Conservation (phyloP, 768 basidiomycete genomes). For the Peribolospora kevripleyi region DNA sequence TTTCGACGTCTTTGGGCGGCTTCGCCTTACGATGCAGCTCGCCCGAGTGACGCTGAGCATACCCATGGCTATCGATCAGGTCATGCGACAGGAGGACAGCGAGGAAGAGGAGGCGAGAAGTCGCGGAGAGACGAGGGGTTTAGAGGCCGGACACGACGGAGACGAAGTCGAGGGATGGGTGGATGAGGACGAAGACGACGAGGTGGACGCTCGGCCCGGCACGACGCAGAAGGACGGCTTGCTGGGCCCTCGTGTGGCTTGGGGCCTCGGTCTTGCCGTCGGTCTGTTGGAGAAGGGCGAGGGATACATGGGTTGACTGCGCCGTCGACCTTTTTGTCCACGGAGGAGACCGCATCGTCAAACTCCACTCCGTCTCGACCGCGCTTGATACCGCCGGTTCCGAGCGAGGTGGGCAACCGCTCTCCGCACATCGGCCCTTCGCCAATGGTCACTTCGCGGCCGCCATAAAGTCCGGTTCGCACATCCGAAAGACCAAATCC, state of each 20-base stretch:
- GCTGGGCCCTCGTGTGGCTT: slow-evolving; percentile 7
- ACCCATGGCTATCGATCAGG: slow-evolving; percentile 47
- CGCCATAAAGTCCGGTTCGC: no score
- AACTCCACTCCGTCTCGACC: no score
- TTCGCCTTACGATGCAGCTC: slow-evolving; percentile 49
- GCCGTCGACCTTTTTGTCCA: no score
- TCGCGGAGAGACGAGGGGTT: neutral
- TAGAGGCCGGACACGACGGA: neutral
- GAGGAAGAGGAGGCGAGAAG: neutral
- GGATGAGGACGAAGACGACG: neutral
- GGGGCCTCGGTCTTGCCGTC: slow-evolving; percentile 9
- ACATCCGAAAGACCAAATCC: no score
- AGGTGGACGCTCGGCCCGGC: slow-evolving; percentile 4
- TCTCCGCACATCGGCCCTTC: no score
- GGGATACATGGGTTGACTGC: neutral
- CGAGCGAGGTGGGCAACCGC: no score
- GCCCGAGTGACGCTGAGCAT: slow-evolving; percentile 50
- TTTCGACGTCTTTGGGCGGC: slow-evolving; percentile 49
- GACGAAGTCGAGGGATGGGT: neutral
- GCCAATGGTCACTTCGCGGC: no score
- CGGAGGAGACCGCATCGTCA: no score
- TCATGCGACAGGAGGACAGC: slow-evolving; percentile 26
- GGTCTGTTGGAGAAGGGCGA: slow-evolving; percentile 6
- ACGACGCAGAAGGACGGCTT: slow-evolving; percentile 5
- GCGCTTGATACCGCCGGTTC: no score